These are phyloP conservation scores for Berberis thunbergii DNA, from an alignment of 164 flowering plant genomes.

Conservation along the genomic window DNA sequence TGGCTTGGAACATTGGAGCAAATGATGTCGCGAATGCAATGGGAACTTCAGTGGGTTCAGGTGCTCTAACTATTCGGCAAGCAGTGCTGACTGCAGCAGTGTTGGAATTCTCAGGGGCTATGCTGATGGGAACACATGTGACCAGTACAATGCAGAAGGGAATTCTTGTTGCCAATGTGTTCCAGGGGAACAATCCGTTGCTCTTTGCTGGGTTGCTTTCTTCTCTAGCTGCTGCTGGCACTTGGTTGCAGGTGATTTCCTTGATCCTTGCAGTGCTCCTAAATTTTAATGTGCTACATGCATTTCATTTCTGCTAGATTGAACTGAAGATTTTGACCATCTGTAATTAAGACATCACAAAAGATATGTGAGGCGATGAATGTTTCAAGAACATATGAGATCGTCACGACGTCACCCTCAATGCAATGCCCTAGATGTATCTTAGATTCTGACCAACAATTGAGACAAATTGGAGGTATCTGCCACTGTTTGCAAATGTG, in stretches of 20 bases:
- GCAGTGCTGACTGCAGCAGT: conserved; percentile 88
- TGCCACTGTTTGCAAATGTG: no score
- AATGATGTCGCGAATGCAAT: conserved; percentile 97
- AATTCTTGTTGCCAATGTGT: conserved; percentile 74
- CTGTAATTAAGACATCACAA: no score
- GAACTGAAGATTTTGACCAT: no score
- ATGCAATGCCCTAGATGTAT: no score
- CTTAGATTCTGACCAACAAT: no score
- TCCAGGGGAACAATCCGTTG: conserved; percentile 74
- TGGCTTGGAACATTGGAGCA: conserved; percentile 99
- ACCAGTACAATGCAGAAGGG: conserved; percentile 98
- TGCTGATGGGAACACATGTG: conserved; percentile 90
- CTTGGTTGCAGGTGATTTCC: conserved; percentile 82
- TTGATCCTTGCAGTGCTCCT: neutral
- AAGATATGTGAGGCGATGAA: no score
- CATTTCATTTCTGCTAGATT: no score
- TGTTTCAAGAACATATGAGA: no score
- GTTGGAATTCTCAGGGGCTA: conserved; percentile 88
- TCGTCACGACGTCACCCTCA: no score
- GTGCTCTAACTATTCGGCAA: conserved; percentile 77
- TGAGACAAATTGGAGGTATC: no score
- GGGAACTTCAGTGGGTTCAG: conserved; percentile 98
- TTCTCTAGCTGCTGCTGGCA: conserved; percentile 95
- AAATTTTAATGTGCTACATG: neutral
- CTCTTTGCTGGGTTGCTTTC: conserved; percentile 90